phyloP scores from a whole-genome alignment of 495 filamentous ascomycete species.

The Penicillium canescens region DNA sequence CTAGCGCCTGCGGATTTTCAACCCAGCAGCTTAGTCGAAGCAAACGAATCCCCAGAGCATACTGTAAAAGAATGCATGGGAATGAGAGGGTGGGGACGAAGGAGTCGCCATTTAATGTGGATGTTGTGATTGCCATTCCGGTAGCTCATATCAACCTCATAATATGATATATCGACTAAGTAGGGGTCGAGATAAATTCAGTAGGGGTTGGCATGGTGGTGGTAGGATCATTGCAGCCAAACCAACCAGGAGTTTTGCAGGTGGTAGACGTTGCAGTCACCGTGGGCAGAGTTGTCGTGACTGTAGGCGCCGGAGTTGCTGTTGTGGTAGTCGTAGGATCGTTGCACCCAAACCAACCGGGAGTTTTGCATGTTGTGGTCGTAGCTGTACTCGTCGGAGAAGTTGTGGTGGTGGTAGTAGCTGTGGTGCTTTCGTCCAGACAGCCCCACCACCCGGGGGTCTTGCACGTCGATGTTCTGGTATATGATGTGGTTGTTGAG shows the following conservation, averaged over 20 bases:
- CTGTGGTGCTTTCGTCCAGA: conserved; percentile 60
- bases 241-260: conserved; percentile 71
- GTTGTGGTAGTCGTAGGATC: conserved; percentile 40
- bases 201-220: conserved; percentile 36
- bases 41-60: not conserved
- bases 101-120: not conserved
- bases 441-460: conserved; percentile 77
- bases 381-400: conserved; percentile 58
- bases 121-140: not conserved
- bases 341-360: conserved; percentile 63
- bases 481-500: conserved; percentile 57
- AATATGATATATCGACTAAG: not conserved
- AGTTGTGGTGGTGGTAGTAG: conserved; percentile 48
- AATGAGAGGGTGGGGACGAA: not conserved
- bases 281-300: conserved; percentile 27
- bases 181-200: not conserved
- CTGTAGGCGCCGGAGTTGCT: conserved; percentile 10
- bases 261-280: conserved; percentile 29
- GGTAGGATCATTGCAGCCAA: conserved; percentile 61
- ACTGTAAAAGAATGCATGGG: not conserved
- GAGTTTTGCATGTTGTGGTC: conserved; percentile 84
- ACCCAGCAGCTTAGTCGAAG: not conserved
- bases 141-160: not conserved
- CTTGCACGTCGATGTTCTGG: conserved; percentile 80
- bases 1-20: not conserved